Conservation (phyloP, 768 basidiomycete species). For the Tulasnella sp. region DNA sequence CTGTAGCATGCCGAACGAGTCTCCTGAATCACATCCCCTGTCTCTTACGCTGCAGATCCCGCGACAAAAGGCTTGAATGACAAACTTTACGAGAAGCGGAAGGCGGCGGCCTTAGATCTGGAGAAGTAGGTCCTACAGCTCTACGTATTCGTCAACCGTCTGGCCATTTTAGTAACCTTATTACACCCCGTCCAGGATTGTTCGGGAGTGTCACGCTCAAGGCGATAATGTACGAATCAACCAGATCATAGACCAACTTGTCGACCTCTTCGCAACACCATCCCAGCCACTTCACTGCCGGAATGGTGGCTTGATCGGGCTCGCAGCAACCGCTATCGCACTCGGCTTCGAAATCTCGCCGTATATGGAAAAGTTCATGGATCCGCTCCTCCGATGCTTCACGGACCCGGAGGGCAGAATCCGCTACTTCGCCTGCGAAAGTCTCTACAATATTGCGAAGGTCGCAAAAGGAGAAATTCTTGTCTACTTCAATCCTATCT, state of each 20-base stretch:
- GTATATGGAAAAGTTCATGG: slow-evolving; percentile 92
- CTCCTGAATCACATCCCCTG: slow-evolving; percentile 23
- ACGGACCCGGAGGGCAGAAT: slow-evolving; percentile 93
- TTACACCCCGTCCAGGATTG: slow-evolving; percentile 45
- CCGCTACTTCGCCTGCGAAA: slow-evolving; percentile 97
- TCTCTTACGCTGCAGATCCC: slow-evolving; percentile 54
- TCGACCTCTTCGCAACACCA: slow-evolving; percentile 87
- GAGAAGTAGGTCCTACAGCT: slow-evolving; percentile 68
- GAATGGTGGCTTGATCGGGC: slow-evolving; percentile 93
- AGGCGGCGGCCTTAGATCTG: slow-evolving; percentile 91
- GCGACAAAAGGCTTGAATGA: slow-evolving; percentile 81
- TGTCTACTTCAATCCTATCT: slow-evolving; percentile 97
- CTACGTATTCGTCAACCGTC: background rate
- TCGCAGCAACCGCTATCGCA: slow-evolving; percentile 97
- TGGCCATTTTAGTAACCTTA: background rate
- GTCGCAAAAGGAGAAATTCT: slow-evolving; percentile 97
- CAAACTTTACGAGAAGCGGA: slow-evolving; percentile 96
- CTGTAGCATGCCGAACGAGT: background rate
- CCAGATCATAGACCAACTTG: slow-evolving; percentile 90
- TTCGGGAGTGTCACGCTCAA: slow-evolving; percentile 82
- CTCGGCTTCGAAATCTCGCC: slow-evolving; percentile 90
- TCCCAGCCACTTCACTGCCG: slow-evolving; percentile 85
- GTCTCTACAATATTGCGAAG: slow-evolving; percentile 96
- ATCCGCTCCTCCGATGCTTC: slow-evolving; percentile 87
- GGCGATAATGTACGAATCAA: slow-evolving; percentile 79